These are phyloP conservation scores for Kingdonia uniflora DNA, from an alignment of 164 flowering plant species.

Conservation along the genomic window DNA sequence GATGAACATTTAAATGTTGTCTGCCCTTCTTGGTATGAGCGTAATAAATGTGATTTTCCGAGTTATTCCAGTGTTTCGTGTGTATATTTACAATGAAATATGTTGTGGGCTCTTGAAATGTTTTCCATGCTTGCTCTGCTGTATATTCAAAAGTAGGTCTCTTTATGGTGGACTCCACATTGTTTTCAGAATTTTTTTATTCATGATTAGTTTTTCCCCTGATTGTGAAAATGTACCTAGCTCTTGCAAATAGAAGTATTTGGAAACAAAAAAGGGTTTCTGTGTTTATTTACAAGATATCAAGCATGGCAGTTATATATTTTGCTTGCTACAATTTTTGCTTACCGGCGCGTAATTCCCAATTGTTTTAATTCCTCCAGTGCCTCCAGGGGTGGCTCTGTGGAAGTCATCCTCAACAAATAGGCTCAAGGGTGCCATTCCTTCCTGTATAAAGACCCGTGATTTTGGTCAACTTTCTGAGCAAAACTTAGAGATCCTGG, in stretches of 20 bases:
- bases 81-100: too few species aligned
- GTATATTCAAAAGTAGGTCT: too few species aligned
- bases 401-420: conserved; percentile 53
- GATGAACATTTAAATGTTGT: neutral
- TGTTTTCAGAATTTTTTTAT: too few species aligned
- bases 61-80: too few species aligned
- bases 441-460: conserved; percentile 39
- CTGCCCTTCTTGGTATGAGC: neutral
- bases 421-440: conserved; percentile 54
- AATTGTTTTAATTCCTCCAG: conserved; percentile 69
- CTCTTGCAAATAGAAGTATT: neutral
- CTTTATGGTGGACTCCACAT: too few species aligned
- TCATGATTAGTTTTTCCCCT: too few species aligned
- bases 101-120: too few species aligned
- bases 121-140: too few species aligned
- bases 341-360: conserved; percentile 72
- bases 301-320: too few species aligned
- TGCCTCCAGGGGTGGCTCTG: conserved; percentile 76
- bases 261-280: too few species aligned
- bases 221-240: too few species aligned
- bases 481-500: neutral
- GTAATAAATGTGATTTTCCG: neutral
- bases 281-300: too few species aligned
- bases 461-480: neutral
- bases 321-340: neutral